These are phyloP conservation scores for Aspergillus sojae DNA, from an alignment of 2,329 filamentous ascomycete genomes.

Conservation along the genomic window DNA sequence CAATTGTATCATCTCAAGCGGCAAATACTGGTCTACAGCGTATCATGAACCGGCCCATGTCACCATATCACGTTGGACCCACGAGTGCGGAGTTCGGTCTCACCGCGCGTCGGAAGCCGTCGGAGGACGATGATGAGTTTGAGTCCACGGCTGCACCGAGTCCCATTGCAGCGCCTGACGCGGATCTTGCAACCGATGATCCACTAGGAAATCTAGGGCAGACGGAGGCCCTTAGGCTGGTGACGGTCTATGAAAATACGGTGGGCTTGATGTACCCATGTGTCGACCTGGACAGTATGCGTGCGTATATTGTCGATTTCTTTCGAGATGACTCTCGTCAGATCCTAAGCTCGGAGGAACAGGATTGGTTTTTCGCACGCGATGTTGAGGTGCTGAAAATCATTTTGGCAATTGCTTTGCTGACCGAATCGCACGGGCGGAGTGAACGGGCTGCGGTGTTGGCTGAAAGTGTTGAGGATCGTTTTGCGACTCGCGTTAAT, in stretches of 20 bases:
- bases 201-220: constrained; percentile 73
- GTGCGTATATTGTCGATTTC: constrained; percentile 45
- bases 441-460: constrained; percentile 57
- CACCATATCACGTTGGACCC: constrained; percentile 37
- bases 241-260: constrained; percentile 80
- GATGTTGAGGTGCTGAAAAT: constrained; percentile 76
- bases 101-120: constrained; percentile 14
- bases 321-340: constrained; percentile 17
- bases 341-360: constrained; percentile 13
- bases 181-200: constrained; percentile 55
- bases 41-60: constrained; percentile 35
- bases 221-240: constrained; percentile 76
- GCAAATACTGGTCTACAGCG: constrained; percentile 26
- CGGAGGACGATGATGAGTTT: constrained; percentile 22
- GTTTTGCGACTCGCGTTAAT: constrained; percentile 36
- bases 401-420: constrained; percentile 73
- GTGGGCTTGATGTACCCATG: constrained; percentile 89
- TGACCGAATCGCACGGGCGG: constrained; percentile 74
- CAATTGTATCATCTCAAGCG: constrained; percentile 16
- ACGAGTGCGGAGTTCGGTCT: constrained; percentile 42
- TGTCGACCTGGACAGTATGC: constrained; percentile 69
- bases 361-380: constrained; percentile 41
- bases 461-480: constrained; percentile 39
- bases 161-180: constrained; percentile 26
- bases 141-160: constrained; percentile 24